Evolutionary conservation across 306 rosid species (phyloP).

Genomic region (Dicorynia guianensis): DNA sequence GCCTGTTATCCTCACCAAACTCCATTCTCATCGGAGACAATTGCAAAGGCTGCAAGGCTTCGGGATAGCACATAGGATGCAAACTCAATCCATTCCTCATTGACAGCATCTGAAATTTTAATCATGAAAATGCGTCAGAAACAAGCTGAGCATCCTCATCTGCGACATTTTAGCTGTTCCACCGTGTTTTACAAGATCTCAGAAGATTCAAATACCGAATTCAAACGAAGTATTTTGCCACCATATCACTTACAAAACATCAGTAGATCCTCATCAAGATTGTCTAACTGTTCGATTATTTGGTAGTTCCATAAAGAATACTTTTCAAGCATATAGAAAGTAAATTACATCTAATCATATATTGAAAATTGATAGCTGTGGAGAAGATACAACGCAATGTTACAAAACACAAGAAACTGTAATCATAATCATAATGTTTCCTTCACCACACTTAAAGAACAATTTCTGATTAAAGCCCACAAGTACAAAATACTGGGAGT

Average conservation of each 20-base stretch:
- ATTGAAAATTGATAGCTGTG: background rate
- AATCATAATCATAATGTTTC: too few relatives aligned
- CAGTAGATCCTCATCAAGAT: too few relatives aligned
- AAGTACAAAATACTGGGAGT: too few relatives aligned
- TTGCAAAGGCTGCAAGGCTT: constrained; percentile 57
- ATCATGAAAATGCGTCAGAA: constrained; percentile 25
- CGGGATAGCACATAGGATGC: constrained; percentile 82
- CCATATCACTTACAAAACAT: background rate
- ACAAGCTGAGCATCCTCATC: background rate
- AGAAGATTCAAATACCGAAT: background rate
- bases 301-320: too few relatives aligned
- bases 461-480: too few relatives aligned
- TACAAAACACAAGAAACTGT: too few relatives aligned
- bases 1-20: constrained; percentile 61
- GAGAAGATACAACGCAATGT: background rate
- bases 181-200: background rate
- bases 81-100: constrained; percentile 87
- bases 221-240: background rate
- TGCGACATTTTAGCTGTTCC: background rate
- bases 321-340: background rate
- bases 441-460: too few relatives aligned
- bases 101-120: constrained; percentile 77
- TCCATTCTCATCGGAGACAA: constrained; percentile 62
- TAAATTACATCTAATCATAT: background rate
- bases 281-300: background rate